Conservation (phyloP, 306 rosid species). For the Ochetophila trinervis region DNA sequence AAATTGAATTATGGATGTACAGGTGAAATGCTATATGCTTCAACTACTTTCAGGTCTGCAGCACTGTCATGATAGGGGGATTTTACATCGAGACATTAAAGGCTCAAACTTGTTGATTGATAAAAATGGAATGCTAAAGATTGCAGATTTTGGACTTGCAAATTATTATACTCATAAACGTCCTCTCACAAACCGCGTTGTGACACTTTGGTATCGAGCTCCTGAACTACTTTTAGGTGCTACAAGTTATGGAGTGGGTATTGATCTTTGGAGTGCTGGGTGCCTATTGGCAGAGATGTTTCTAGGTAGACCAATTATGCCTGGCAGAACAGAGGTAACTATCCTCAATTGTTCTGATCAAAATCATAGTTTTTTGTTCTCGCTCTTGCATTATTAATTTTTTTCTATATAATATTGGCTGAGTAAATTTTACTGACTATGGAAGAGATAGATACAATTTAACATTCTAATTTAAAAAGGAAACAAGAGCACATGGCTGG, state of each 20-base stretch:
- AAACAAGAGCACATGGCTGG: too few relatives aligned
- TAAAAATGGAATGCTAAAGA: constrained; percentile 73
- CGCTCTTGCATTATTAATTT: neutral
- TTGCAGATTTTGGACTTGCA: constrained; percentile 92
- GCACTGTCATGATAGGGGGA: constrained; percentile 87
- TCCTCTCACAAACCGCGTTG: constrained; percentile 83
- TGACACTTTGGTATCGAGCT: constrained; percentile 93
- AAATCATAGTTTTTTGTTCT: neutral
- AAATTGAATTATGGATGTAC: constrained; percentile 33
- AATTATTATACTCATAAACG: constrained; percentile 46
- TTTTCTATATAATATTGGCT: neutral
- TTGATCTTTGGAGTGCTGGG: constrained; percentile 98
- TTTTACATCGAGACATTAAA: constrained; percentile 85
- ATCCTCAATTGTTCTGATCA: constrained; percentile 5
- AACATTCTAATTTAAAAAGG: neutral
- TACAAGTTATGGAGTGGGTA: constrained; percentile 69
- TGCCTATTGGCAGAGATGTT: constrained; percentile 90
- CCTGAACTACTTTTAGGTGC: constrained; percentile 85
- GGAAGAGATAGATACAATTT: neutral
- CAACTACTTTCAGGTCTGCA: constrained; percentile 89
- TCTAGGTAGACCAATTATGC: constrained; percentile 64
- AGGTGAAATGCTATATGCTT: constrained; percentile 92
- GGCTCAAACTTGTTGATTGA: constrained; percentile 86
- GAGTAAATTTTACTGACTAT: neutral
- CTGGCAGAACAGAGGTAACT: constrained; percentile 78